phyloP scores from a whole-genome alignment of 2,329 filamentous ascomycete species.

The Hypoxylon sp. region DNA sequence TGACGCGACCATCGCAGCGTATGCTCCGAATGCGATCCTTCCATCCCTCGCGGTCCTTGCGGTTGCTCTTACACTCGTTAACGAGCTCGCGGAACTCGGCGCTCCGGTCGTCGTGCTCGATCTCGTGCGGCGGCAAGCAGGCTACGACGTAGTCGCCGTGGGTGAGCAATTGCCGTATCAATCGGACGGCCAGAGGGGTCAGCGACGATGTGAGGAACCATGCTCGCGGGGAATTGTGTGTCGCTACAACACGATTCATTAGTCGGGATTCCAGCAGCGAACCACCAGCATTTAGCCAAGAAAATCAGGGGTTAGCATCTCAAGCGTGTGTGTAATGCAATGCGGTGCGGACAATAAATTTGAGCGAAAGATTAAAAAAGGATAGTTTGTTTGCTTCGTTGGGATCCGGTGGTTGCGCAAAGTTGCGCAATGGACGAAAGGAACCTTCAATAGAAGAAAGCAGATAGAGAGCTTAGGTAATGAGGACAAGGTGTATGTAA shows the following conservation, averaged over 20 bases:
- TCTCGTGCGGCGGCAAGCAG: constrained; percentile 83
- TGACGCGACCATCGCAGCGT: constrained; percentile 72
- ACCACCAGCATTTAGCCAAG: constrained; percentile 42
- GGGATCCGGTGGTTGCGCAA: constrained; percentile 22
- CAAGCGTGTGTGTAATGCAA: constrained; percentile 11
- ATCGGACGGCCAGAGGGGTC: constrained; percentile 85
- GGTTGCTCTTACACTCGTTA: constrained; percentile 73
- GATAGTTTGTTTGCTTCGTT: constrained; percentile 1
- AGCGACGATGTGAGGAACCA: constrained; percentile 94
- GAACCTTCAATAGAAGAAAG: not conserved
- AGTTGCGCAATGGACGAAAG: constrained; percentile 23
- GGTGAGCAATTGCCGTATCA: constrained; percentile 85
- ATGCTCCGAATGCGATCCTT: constrained; percentile 80
- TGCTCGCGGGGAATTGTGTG: constrained; percentile 82
- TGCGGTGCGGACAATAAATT: constrained; percentile 4
- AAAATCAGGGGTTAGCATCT: constrained; percentile 37
- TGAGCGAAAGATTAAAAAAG: constrained; percentile 2
- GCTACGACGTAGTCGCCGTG: constrained; percentile 93
- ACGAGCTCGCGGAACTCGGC: constrained; percentile 86
- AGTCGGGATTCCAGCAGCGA: constrained; percentile 48
- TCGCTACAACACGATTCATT: constrained; percentile 65
- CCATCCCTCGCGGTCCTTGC: constrained; percentile 82
- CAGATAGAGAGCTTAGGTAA: constrained; percentile 34
- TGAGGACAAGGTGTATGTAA: constrained; percentile 41
- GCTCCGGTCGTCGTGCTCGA: constrained; percentile 81